Conservation (phyloP, 2,329 filamentous ascomycete genomes). For the Claviceps lovelessii region DNA sequence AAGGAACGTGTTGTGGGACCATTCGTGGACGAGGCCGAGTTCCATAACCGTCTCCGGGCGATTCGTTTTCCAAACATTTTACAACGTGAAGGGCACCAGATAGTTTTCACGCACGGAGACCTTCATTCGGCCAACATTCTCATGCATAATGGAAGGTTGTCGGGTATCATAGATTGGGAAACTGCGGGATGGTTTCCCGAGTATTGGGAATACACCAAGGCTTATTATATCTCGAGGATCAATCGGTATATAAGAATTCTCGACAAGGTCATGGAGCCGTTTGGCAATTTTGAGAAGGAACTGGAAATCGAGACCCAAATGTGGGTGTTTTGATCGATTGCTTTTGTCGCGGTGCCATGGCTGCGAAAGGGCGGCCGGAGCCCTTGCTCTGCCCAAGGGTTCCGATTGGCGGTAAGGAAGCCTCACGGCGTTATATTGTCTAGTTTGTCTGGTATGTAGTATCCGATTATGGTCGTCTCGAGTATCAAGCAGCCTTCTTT, state of each 20-base stretch:
- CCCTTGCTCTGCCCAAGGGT: too few species aligned
- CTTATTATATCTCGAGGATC: slow-evolving; percentile 6
- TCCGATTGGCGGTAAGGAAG: too few species aligned
- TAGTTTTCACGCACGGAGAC: slow-evolving; percentile 30
- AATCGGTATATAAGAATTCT: slow-evolving; percentile 5
- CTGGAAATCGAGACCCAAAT: slow-evolving; percentile 1
- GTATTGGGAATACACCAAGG: slow-evolving; percentile 14
- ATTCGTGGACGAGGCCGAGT: slow-evolving; percentile 6
- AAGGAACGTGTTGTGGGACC: slow-evolving; percentile 5
- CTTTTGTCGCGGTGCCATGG: too few species aligned
- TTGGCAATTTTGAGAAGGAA: slow-evolving; percentile 1
- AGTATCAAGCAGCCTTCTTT: too few species aligned
- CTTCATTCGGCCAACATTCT: slow-evolving; percentile 17
- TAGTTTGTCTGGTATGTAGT: too few species aligned
- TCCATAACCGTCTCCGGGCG: slow-evolving; percentile 2
- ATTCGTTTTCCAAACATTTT: background rate
- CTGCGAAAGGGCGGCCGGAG: too few species aligned
- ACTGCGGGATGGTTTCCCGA: slow-evolving; percentile 12
- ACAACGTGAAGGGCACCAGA: slow-evolving; percentile 2
- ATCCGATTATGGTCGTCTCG: too few species aligned
- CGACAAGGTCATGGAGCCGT: background rate
- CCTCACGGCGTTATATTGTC: too few species aligned
- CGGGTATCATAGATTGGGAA: slow-evolving; percentile 16
- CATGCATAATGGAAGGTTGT: slow-evolving; percentile 12
- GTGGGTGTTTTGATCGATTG: background rate